Evolutionary conservation across 2,329 filamentous ascomycete genomes (phyloP).

Genomic region (Penicillium concentricum): DNA sequence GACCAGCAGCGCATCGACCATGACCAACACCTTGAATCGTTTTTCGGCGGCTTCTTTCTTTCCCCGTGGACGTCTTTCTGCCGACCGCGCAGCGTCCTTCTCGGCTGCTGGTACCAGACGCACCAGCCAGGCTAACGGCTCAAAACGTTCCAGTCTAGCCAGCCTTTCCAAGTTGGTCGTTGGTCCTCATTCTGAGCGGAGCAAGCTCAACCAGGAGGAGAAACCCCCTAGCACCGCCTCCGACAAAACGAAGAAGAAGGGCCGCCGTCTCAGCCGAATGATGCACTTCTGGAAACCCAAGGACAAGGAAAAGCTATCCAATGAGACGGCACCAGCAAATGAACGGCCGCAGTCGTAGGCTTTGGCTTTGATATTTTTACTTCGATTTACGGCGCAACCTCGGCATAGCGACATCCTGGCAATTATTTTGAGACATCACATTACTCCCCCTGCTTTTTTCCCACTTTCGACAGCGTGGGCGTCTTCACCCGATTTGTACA

Average conservation of each 20-base stretch:
- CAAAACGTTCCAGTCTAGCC: constrained; percentile 50
- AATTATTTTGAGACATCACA: constrained; percentile 13
- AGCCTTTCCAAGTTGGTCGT: constrained; percentile 50
- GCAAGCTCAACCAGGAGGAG: constrained; percentile 47
- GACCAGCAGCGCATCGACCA: constrained; percentile 50
- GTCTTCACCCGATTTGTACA: constrained; percentile 20
- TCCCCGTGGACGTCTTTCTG: constrained; percentile 41
- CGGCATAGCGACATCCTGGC: constrained; percentile 29
- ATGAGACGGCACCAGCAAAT: constrained; percentile 17
- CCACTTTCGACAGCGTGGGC: constrained; percentile 12
- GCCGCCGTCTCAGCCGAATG: constrained; percentile 47
- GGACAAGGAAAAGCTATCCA: constrained; percentile 41
- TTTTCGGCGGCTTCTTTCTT: constrained; percentile 45
- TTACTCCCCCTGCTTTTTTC: constrained; percentile 4
- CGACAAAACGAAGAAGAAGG: constrained; percentile 45
- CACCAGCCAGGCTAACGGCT: constrained; percentile 40
- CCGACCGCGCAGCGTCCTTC: constrained; percentile 47
- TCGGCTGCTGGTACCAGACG: constrained; percentile 41
- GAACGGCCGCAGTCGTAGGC: constrained; percentile 25
- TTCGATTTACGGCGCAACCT: constrained; percentile 27
- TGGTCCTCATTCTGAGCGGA: constrained; percentile 44
- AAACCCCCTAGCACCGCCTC: constrained; percentile 42
- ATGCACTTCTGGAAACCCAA: constrained; percentile 52
- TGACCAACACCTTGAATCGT: constrained; percentile 44
- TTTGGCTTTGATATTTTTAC: constrained; percentile 16